Evolutionary conservation across 352 stramenopile genomes (phyloP), one percentile per base, ranked within the genome.

Genomic region (Phytophthora citrophthora): DNA sequence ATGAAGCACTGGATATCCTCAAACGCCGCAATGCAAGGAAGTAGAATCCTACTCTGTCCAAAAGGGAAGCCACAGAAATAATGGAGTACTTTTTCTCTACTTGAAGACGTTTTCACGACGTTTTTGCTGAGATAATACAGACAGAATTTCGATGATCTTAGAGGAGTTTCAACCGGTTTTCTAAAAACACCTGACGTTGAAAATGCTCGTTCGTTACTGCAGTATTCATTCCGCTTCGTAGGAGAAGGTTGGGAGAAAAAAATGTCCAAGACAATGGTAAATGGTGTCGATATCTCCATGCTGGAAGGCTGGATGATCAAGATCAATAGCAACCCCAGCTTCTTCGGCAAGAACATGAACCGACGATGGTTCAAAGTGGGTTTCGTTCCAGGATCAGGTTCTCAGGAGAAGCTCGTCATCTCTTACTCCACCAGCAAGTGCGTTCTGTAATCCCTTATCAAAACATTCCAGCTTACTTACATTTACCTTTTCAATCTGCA

Each of bases 251-350:
- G 10, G 32, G 15, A 34, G 43, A 18, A 20, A 46, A 18, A 20
- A 46, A 27, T n/a, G 23, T 16, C n/a, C n/a, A 40, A 11, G 23
- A 77, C 69, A 65, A 54, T 90, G 56, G 81, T 89, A 12, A 83
- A 94, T 31, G 86, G 86, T 34, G 83, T 94, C 16, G 83, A 94
- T 57, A 93, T 94, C 74, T 88, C 82, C 52, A 80, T 82, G 68
- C 74, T 93, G 26, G 86, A 94, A 62, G 86, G 86, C 27, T 94
- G 84, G 83, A 90, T 94, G 83, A 56, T 90, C 65, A 94, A 94
- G 64, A 90, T 93, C 79, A 91, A 94, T 60, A 93, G 70, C 77
- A 93, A 93, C 27, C 83, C 81, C 46, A 88, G 78, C 24, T 74
- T 93, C 65, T 94, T 94, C 31, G 83, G 84, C 55, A 91, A 90